Conservation (phyloP, 495 filamentous ascomycete species). For the Penicillium angulare region DNA sequence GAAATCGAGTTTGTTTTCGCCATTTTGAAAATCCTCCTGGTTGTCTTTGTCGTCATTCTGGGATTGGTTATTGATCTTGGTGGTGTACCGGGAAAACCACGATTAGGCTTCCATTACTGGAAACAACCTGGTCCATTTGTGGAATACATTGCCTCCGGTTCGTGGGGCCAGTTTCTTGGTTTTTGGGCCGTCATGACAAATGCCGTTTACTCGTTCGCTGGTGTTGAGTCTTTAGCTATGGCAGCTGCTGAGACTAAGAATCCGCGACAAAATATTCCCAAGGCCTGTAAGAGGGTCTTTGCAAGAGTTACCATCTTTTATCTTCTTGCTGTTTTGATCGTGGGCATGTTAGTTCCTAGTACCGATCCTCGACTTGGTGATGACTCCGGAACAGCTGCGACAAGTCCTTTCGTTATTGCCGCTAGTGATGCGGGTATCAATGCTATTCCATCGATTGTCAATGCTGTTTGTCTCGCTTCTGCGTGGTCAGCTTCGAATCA, state of each 20-base stretch:
- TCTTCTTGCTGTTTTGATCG: constrained; percentile 40
- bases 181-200: constrained; percentile 60
- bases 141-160: constrained; percentile 40
- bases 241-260: constrained; percentile 49
- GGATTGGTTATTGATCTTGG: constrained; percentile 45
- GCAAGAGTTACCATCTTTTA: constrained; percentile 45
- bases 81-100: constrained; percentile 31
- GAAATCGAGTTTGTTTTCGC: constrained; percentile 46
- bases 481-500: constrained; percentile 52
- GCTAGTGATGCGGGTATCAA: constrained; percentile 39
- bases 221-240: constrained; percentile 53
- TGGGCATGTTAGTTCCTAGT: constrained; percentile 51
- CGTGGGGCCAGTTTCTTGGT: constrained; percentile 49
- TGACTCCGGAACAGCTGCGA: constrained; percentile 33
- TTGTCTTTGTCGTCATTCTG: constrained; percentile 52
- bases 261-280: constrained; percentile 44
- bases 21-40: constrained; percentile 46
- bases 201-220: constrained; percentile 59
- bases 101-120: constrained; percentile 50
- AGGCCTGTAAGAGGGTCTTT: constrained; percentile 45
- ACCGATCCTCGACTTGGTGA: constrained; percentile 45
- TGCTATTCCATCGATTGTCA: constrained; percentile 50
- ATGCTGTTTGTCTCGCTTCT: constrained; percentile 47
- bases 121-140: constrained; percentile 51
- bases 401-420: constrained; percentile 57